These are phyloP conservation scores for Avena atlantica DNA, from an alignment of 176 grass and related monocot genomes.

Conservation along the genomic window DNA sequence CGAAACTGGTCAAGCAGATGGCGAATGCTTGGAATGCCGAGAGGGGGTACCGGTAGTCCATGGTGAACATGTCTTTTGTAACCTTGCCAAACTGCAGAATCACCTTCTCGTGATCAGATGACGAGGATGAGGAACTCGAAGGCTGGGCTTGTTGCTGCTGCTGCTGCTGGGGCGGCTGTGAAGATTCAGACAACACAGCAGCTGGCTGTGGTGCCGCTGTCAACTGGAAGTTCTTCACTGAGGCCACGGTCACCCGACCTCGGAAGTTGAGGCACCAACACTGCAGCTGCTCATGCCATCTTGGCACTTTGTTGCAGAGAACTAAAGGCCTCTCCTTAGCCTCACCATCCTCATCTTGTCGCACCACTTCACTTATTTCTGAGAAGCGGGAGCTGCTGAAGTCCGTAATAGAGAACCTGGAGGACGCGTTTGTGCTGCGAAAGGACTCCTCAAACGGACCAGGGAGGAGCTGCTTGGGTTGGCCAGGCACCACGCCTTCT, in stretches of 20 bases:
- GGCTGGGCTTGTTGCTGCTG: slow-evolving; percentile 45
- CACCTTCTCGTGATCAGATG: slow-evolving; percentile 32
- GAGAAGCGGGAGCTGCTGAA: slow-evolving; percentile 78
- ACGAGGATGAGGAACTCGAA: slow-evolving; percentile 40
- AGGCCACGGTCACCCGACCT: slow-evolving; percentile 72
- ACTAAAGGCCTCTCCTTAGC: slow-evolving; percentile 69
- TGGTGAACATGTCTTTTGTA: slow-evolving; percentile 57
- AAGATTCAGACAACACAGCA: slow-evolving; percentile 27
- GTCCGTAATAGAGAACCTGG: slow-evolving; percentile 58
- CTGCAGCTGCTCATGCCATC: slow-evolving; percentile 91
- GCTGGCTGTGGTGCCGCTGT: slow-evolving; percentile 51
- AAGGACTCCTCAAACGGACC: slow-evolving; percentile 69
- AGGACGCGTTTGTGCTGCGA: slow-evolving; percentile 52
- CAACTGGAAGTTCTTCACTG: slow-evolving; percentile 87
- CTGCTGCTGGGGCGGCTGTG: slow-evolving; percentile 22
- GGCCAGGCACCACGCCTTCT: slow-evolving; percentile 63
- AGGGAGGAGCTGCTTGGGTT: slow-evolving; percentile 56
- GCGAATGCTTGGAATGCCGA: slow-evolving; percentile 57
- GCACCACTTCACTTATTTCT: slow-evolving; percentile 51
- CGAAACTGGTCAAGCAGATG: slow-evolving; percentile 60
- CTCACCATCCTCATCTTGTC: slow-evolving; percentile 36
- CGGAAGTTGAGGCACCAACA: slow-evolving; percentile 94
- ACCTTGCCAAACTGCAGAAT: slow-evolving; percentile 64
- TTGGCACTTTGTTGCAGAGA: slow-evolving; percentile 74
- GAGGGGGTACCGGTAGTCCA: slow-evolving; percentile 57